Conservation (phyloP, 1,284 basidiomycete genomes). For the Phaffia rhodozyma region DNA sequence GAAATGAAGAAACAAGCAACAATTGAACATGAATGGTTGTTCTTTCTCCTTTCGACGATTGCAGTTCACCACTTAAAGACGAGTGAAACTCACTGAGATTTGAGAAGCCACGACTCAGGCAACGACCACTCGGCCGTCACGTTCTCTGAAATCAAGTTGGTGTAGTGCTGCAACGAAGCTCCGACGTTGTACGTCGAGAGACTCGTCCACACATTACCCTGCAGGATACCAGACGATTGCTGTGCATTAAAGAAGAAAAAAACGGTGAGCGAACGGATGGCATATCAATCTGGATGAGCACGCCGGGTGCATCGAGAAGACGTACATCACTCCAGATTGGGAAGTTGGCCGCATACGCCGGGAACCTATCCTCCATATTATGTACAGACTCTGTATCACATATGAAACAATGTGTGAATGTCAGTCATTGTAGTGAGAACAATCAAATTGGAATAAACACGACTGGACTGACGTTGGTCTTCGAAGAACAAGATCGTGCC, state of each 20-base stretch:
- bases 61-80: not conserved
- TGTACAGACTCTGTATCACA: slow-evolving; percentile 20
- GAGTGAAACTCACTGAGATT: slow-evolving; percentile 19
- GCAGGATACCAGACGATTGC: slow-evolving; percentile 22
- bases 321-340: slow-evolving; percentile 26
- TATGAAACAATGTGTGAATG: no score
- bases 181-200: slow-evolving; percentile 39
- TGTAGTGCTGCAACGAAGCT: slow-evolving; percentile 29
- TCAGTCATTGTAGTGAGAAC: not conserved
- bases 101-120: slow-evolving; percentile 30
- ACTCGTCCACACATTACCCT: slow-evolving; percentile 39
- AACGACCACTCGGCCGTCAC: slow-evolving; percentile 31
- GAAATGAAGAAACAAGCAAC: not conserved
- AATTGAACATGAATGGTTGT: not conserved
- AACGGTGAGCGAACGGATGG: no score
- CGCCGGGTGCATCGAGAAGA: no score
- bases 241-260: not conserved
- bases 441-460: no score
- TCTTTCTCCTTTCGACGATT: not conserved
- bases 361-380: slow-evolving; percentile 31
- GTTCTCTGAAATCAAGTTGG: slow-evolving; percentile 24
- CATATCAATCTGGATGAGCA: no score
- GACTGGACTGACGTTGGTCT: slow-evolving; percentile 27
- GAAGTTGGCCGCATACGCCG: slow-evolving; percentile 34
- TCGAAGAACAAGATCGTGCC: slow-evolving; percentile 42